These are phyloP conservation scores for Fusarium dlaminii DNA, from an alignment of 2,329 filamentous ascomycete genomes.

Conservation along the genomic window DNA sequence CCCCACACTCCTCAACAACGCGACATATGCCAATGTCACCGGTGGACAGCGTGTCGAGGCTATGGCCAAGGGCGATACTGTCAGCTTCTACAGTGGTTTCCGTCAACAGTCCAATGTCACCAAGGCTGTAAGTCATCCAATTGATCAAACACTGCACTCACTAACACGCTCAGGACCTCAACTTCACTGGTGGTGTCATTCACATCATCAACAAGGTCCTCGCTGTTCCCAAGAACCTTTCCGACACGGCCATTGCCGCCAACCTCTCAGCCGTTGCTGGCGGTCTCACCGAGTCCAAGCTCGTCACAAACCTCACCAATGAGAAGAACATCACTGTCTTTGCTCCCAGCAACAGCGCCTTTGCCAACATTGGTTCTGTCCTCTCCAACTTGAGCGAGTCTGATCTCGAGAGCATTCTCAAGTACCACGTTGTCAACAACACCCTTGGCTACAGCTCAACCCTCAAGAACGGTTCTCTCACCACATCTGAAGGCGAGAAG, in stretches of 20 bases:
- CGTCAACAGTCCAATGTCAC: slow-evolving; percentile 51
- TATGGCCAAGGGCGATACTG: slow-evolving; percentile 52
- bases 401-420: slow-evolving; percentile 60
- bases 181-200: slow-evolving; percentile 57
- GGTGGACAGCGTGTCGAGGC: slow-evolving; percentile 56
- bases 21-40: slow-evolving; percentile 53
- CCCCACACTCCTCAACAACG: slow-evolving; percentile 54
- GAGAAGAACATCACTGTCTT: slow-evolving; percentile 64
- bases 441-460: slow-evolving; percentile 52
- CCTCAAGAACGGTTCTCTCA: slow-evolving; percentile 39
- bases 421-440: slow-evolving; percentile 69
- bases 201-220: slow-evolving; percentile 61
- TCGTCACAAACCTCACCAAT: slow-evolving; percentile 36
- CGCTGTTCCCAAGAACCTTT: slow-evolving; percentile 45
- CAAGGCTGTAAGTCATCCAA: slow-evolving; percentile 39
- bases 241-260: slow-evolving; percentile 42
- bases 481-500: slow-evolving; percentile 43
- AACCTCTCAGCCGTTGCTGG: slow-evolving; percentile 37
- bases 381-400: slow-evolving; percentile 55
- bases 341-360: slow-evolving; percentile 67
- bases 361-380: slow-evolving; percentile 62
- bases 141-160: too few relatives aligned
- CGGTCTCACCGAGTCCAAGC: slow-evolving; percentile 39
- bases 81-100: slow-evolving; percentile 57
- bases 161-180: slow-evolving; percentile 48